Base-by-base conservation (phyloP, 441 rosid genomes). In the Euphorbia celastroides region DNA sequence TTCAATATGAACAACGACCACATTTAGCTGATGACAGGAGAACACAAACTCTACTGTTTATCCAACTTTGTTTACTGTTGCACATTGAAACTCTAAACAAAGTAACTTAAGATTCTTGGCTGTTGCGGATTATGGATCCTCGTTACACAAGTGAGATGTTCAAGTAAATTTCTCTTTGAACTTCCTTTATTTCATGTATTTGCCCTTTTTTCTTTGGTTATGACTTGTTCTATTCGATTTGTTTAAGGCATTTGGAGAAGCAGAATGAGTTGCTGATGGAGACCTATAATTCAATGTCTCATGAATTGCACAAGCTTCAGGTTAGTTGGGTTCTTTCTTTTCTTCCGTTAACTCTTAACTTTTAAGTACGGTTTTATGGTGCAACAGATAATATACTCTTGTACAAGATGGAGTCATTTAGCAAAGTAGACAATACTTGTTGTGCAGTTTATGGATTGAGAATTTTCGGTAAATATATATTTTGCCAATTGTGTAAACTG, bases 231-330 rank as follows among this genome's bases (percentile, higher is more conserved):
- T 62, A 30, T 42, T 8, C 28, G 9, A 22, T 48, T 71, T 3
- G 58, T 41, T 8, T 23, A 61, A 92, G 97, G 74, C 92, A 86
- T 79, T 72, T 92, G 83, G 89, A 83, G 79, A 88, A 82, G 72
- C 96, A 86, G 77, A 80, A 78, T 51, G 95, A 84, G 51, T 34
- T 88, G 67, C 81, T 89, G 46, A 74, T 48, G 52, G 86, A 83
- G 38, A 70, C 84, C 42, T 79, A 78, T 20, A 72, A 64, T 67
- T 75, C 86, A 31, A 78, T 85, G 85, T 71, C 80, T 7, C 74
- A 79, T 65, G 89, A 89, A 77, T 77, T 88, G 71, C 88, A 83
- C 44, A 82, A 76, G 72, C 93, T 89, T 65, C 80, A 78, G 88
- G 95, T 86, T 54, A 4, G 60, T 57, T 38, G 38, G 11, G 27